These are phyloP conservation scores for Microcera coccophila DNA, from an alignment of 2,329 filamentous ascomycete species.

Conservation along the genomic window DNA sequence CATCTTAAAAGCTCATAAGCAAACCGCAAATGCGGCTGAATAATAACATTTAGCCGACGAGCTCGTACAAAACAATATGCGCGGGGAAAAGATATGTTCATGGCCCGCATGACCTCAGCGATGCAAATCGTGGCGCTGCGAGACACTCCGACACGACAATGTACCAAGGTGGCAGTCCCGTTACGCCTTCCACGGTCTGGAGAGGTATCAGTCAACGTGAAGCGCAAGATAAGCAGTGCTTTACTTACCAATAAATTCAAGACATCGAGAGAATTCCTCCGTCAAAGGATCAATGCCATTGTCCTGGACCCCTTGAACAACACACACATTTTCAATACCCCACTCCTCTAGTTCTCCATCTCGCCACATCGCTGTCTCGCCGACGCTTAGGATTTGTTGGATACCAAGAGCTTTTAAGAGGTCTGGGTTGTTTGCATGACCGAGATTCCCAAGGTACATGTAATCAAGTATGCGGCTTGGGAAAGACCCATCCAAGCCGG, in stretches of 20 bases:
- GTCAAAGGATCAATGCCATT: conserved; percentile 93
- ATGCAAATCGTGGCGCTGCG: conserved; percentile 97
- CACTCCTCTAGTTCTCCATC: conserved; percentile 66
- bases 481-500: conserved; percentile 80
- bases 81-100: conserved; percentile 77
- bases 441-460: conserved; percentile 92
- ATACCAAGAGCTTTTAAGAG: conserved; percentile 78
- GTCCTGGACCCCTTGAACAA: conserved; percentile 84
- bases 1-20: conserved; percentile 93
- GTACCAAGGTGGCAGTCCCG: conserved; percentile 83
- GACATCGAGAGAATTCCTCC: conserved; percentile 76
- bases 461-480: conserved; percentile 87
- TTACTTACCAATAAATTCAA: conserved; percentile 84
- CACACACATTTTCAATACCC: conserved; percentile 73
- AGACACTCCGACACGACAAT: conserved; percentile 94
- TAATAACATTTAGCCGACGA: conserved; percentile 90
- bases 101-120: conserved; percentile 89
- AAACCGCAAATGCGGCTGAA: conserved; percentile 93
- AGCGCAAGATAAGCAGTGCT: background rate
- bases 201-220: background rate
- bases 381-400: conserved; percentile 82
- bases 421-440: conserved; percentile 89
- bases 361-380: conserved; percentile 80
- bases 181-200: conserved; percentile 73
- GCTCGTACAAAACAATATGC: conserved; percentile 97